Base-by-base conservation (phyloP, 495 filamentous ascomycete genomes). In the Patellaria atrata region DNA sequence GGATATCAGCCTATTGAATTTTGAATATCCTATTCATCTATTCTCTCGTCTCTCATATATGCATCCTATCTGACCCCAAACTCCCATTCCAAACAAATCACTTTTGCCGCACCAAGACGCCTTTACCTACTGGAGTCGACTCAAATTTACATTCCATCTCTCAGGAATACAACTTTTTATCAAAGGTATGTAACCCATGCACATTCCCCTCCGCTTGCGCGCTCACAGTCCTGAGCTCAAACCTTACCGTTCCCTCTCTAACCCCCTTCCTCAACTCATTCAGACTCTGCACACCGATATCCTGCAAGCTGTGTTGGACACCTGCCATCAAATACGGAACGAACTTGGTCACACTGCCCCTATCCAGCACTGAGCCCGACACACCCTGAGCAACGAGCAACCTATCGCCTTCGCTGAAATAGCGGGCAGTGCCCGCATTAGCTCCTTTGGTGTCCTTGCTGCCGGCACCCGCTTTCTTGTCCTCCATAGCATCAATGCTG, bases 131-230 rank as follows among this genome's bases (percentile, higher is more conserved):
- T 12, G 12, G 12, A 26, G 8, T 8, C 23, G 8, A 8, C 8
- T 8, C 23, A 8, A 26, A 8, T 12, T 8, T 12, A 26, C 8
- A 12, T 8, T 26, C 23, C 12, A 26, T 12, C 23, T 35, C 47
- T 55, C 78, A 93, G 40, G 84, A 80, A 59, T 94, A 97, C 41
- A 99, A 77, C 67, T 94, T 99, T 77, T 96, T 99, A 64, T 94
- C 92, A 57, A 89, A 96, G 57, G 79, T 89, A 62, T 96, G 82
- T 68, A 99, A 78, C 50, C 77, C 76, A 53, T 96, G 87, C 46
- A 99, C 85, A 51, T 82, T 82, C 43, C 89, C 89, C 68, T 97
- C 89, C 33, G 87, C 67, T 70, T 86, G 80, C 28, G 91, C 89
- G 61, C 85, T 94, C 36, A 82, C 80, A 33, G 83, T 94, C 45